Evolutionary conservation across 1,139 yeast species (phyloP), one percentile per base, ranked within the genome.

Genomic region (Nadsonia starkeyi-henricii): DNA sequence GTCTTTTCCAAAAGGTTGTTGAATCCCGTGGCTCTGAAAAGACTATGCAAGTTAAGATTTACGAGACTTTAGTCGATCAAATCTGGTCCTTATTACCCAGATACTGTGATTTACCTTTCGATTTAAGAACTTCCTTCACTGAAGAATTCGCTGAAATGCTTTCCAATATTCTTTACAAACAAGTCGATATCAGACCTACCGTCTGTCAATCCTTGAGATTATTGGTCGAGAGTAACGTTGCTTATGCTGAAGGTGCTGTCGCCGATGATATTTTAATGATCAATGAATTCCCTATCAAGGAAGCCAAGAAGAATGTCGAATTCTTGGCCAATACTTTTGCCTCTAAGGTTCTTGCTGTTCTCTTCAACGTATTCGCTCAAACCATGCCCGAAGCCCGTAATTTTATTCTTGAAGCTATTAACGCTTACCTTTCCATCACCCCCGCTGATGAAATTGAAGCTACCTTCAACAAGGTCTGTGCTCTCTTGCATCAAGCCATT

Each of bases 51-150:
- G 67, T 70, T 51, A 89, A 86, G 64, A 77, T 89, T 48, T 84
- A 83, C 61, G 76, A 78, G 58, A 89, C 97, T 1, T 77, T 91
- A 48, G 70, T 84, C 45, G 95, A 85, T 61, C 99, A 91, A 70
- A 73, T 88, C 46, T 89, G 97, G 96, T 79, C 95, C 1, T 72
- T 89, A 53, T 70, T 91, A 52, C 96, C 98, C 17, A 83, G 80
- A 56, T 91, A 88, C 65, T 83, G 94, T 62, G 93, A 85, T 61
- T 73, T 89, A 58, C 96, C 97, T 39, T 71, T 69, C 41, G 98
- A 93, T 65, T 69, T 88, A 54, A 64, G 62, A 28, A 60, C 60
- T 4, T 71, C 85, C 0, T 86, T 89, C 60, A 77, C 78, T 51
- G 85, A 81, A 60, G 73, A 73, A 19, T 85, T 88, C 67, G 96